Percentiles rank a stretch among this genome's conserved stretches.
These are phyloP conservation scores for Phaeotremella skinneri DNA, from an alignment of 768 basidiomycete species.

Conservation along the genomic window DNA sequence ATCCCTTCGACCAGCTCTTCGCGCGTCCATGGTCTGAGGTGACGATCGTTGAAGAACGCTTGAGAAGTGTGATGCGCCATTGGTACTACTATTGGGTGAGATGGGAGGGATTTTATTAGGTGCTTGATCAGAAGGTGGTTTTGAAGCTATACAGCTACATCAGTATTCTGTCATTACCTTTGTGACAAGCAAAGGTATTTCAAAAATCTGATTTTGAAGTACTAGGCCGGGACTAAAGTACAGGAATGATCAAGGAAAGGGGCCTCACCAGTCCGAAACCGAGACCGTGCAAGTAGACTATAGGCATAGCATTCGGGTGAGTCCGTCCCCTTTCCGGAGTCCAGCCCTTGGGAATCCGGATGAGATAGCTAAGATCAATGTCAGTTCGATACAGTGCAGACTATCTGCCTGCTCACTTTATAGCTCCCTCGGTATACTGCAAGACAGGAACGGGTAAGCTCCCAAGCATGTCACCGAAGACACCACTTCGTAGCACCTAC, in stretches of 20 bases:
- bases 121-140: conserved; percentile 57
- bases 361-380: conserved; percentile 61
- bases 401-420: no score
- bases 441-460: background rate
- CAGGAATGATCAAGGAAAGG: conserved; percentile 57
- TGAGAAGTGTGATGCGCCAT: conserved; percentile 86
- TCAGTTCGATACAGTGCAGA: background rate
- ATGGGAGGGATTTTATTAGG: conserved; percentile 54
- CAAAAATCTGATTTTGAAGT: no score
- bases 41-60: conserved; percentile 72
- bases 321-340: conserved; percentile 59
- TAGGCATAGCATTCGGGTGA: conserved; percentile 55
- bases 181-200: background rate
- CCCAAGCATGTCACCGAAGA: conserved; percentile 1
- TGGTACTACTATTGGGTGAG: conserved; percentile 72
- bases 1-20: conserved; percentile 62
- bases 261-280: conserved; percentile 65
- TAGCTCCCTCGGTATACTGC: conserved; percentile 58
- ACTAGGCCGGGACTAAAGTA: background rate
- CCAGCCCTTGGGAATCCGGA: conserved; percentile 71
- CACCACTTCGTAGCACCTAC: conserved; percentile 54
- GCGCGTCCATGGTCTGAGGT: conserved; percentile 68
- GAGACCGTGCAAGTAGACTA: conserved; percentile 84
- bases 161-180: background rate
- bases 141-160: conserved; percentile 56